Conservation (phyloP, 768 basidiomycete species). For the Tulasnella sp. region DNA sequence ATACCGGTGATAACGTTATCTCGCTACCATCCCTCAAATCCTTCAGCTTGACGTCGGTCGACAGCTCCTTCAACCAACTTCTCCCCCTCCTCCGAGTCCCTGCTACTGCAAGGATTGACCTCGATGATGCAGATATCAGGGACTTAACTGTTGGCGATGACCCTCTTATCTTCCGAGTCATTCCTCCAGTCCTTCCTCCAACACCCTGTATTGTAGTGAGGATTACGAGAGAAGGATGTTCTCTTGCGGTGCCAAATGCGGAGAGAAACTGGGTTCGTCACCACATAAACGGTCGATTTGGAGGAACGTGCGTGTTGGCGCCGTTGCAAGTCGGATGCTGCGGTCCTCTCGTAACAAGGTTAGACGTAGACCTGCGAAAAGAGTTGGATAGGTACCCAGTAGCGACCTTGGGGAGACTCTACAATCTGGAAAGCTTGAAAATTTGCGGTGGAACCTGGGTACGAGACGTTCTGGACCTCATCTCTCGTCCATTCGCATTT, state of each 20-base stretch:
- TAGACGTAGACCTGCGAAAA: not conserved
- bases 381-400: not conserved
- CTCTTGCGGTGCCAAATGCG: not conserved
- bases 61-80: not conserved
- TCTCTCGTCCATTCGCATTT: not conserved
- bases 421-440: not conserved
- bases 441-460: not conserved
- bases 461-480: not conserved
- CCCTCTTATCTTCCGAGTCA: not conserved
- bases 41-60: too few relatives aligned
- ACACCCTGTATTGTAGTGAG: not conserved
- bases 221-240: not conserved
- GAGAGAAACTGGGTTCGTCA: not conserved
- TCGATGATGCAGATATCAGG: not conserved
- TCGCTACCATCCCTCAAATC: too few relatives aligned
- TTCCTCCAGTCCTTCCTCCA: not conserved
- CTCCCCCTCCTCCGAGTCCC: not conserved
- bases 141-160: not conserved
- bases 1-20: too few relatives aligned
- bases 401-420: not conserved
- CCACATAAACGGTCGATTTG: not conserved
- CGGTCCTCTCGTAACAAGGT: not conserved
- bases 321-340: not conserved
- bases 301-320: not conserved
- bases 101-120: not conserved